Evolutionary conservation across 2,329 filamentous ascomycete genomes (phyloP).

Genomic region (Cytospora chrysosperma): DNA sequence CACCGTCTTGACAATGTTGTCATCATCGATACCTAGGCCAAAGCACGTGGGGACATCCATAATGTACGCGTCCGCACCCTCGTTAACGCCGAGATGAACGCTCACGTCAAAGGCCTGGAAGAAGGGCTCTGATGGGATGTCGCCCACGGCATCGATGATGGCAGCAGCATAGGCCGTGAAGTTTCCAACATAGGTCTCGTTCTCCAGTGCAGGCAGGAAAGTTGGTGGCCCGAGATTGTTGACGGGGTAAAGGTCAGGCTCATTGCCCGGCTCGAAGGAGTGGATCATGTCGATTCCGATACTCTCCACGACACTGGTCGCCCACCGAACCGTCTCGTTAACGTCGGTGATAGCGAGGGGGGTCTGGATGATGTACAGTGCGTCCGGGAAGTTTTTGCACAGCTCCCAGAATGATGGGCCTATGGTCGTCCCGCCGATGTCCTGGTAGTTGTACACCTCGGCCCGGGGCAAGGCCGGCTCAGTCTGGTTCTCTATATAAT

Average conservation of each 20-base stretch:
- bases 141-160: slow-evolving; percentile 31
- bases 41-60: slow-evolving; percentile 34
- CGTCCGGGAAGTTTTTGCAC: slow-evolving; percentile 33
- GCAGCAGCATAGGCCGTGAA: slow-evolving; percentile 36
- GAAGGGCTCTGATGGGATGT: slow-evolving; percentile 31
- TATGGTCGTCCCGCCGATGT: slow-evolving; percentile 36
- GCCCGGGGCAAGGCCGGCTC: slow-evolving; percentile 34
- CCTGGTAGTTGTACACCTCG: slow-evolving; percentile 36
- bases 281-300: slow-evolving; percentile 36
- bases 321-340: slow-evolving; percentile 37
- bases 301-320: slow-evolving; percentile 30
- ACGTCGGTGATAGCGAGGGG: slow-evolving; percentile 37
- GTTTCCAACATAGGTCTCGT: slow-evolving; percentile 37
- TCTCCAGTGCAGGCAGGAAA: slow-evolving; percentile 36
- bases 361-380: slow-evolving; percentile 37
- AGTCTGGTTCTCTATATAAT: slow-evolving; percentile 34
- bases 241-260: slow-evolving; percentile 36
- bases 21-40: slow-evolving; percentile 35
- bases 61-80: slow-evolving; percentile 28
- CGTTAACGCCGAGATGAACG: slow-evolving; percentile 29
- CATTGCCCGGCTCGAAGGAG: slow-evolving; percentile 38
- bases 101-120: slow-evolving; percentile 39
- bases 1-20: slow-evolving; percentile 35
- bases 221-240: slow-evolving; percentile 33
- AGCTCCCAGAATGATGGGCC: slow-evolving; percentile 37